Evolutionary conservation across 2,329 filamentous ascomycete genomes (phyloP), one percentile per base, ranked within the genome.

Genomic region (Byssothecium circinans): DNA sequence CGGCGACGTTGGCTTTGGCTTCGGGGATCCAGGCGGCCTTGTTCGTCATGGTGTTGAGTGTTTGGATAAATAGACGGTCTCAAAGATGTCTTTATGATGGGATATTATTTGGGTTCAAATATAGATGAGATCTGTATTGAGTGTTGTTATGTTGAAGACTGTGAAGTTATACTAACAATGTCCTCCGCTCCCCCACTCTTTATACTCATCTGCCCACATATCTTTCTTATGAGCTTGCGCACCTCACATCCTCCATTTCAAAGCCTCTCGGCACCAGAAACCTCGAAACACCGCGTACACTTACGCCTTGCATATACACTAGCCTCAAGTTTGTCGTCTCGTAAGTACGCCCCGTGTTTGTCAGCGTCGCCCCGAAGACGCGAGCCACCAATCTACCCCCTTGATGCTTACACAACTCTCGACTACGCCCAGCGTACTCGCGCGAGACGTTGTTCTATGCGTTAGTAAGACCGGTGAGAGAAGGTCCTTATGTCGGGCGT

Each of bases 391-490:
- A 10, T 6, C 23, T 5, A 25, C 23, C 5, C 5, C 23, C 23
- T 10, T 25, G 23, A 25, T 25, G 23, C 23, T 25, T 25, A 25
- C 23, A 25, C 23, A 25, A 25, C 23, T 25, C 23, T 25, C 6
- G 10, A 25, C 10, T 10, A 25, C 10, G 23, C 23, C 23, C 23
- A 6, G 6, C 5, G 5, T 25, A 5, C 23, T 25, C 23, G 10
- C 23, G 23, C 23, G 23, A n/a, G n/a, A n/a, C 10, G 23, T 25
- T 5, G 5, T 25, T 6, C 23, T 6, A 10, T 10, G 23, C 23
- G 5, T 10, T 25, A 25, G 23, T 25, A 25, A 25, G 10, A 25
- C 85, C 0, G 84, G 83, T 0, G 76, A 78, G 8, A 87, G 54
- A 0, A 86, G n/a, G n/a, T n/a, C n/a, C n/a, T n/a, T n/a, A n/a